Base-by-base conservation (phyloP, 1,139 yeast genomes). In the Pichia sp. region DNA sequence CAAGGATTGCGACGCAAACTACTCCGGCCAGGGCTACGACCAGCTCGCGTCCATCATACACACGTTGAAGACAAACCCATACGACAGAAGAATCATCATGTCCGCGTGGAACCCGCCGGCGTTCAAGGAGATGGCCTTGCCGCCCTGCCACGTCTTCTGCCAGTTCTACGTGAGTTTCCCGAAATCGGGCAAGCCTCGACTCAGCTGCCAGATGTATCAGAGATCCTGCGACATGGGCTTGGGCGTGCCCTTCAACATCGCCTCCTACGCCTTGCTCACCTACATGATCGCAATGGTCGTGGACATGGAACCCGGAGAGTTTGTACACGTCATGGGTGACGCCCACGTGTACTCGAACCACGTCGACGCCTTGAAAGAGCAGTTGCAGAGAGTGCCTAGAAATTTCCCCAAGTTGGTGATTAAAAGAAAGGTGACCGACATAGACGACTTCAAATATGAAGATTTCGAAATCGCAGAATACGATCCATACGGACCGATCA, bases 101-200 rank as follows among this genome's bases (percentile, higher is more conserved):
- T 85, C 95, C 49, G 99, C 99, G 0, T 93, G 99, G 99, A 93
- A 93, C 67, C 99, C 99, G 2, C 90, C 96, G 1, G 99, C 92
- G 65, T 88, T 93, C 68, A 77, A 82, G 52, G 77, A 84, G 60
- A 93, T 93, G 99, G 99, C 99, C 0, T 77, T 93, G 54, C 99
- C 99, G 17, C 99, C 99, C 34, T 93, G 99, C 67, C 99, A 93
- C 70, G 95, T 95, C 40, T 88, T 93, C 67, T 86, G 96, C 56
- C 99, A 93, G 70, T 93, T 93, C 69, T 93, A 88, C 67, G 99
- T 93, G 43, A 87, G 80, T 62, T 86, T 86, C 72, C 95, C 95
- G 2, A 72, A 75, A 56, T 49, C 51, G 7, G 74, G 74, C 12
- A 81, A 73, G 64, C 95, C 95, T 40, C 83, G 77, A 66, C 78